Evolutionary conservation across 768 basidiomycete species (phyloP).

Genomic region (Austroboletus eburneus): DNA sequence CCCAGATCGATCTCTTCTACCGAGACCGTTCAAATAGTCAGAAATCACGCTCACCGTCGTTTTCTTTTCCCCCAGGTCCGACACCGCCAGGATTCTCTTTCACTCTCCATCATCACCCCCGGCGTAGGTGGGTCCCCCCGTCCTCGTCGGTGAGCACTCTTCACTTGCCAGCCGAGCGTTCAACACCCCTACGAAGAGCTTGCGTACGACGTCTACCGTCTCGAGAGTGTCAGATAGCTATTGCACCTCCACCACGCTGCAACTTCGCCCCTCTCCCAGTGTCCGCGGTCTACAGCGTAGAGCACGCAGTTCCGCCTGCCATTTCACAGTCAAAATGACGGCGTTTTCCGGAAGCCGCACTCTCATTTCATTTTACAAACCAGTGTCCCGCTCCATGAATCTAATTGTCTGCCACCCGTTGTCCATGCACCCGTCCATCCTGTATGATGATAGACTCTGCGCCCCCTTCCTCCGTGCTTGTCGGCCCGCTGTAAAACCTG

Average conservation of each 20-base stretch:
- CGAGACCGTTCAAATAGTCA: constrained; percentile 16
- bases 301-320: too few relatives aligned
- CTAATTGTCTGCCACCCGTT: constrained; percentile 29
- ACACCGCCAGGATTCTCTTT: constrained; percentile 36
- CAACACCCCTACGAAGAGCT: too few relatives aligned
- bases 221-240: too few relatives aligned
- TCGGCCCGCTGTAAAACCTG: constrained; percentile 12
- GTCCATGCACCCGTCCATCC: constrained; percentile 18
- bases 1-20: constrained; percentile 12
- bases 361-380: constrained; percentile 25
- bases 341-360: constrained; percentile 22
- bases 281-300: constrained; percentile 6
- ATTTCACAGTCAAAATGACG: constrained; percentile 15
- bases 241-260: too few relatives aligned
- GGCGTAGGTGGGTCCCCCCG: constrained; percentile 46
- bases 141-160: too few relatives aligned
- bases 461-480: constrained; percentile 13
- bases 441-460: constrained; percentile 9
- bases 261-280: constrained; percentile 10
- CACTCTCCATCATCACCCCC: constrained; percentile 40
- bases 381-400: constrained; percentile 24
- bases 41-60: constrained; percentile 44
- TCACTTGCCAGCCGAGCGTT: too few relatives aligned
- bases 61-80: constrained; percentile 49
- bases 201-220: too few relatives aligned